These are phyloP conservation scores for Russula vinacea DNA, from an alignment of 768 basidiomycete species.

Conservation along the genomic window DNA sequence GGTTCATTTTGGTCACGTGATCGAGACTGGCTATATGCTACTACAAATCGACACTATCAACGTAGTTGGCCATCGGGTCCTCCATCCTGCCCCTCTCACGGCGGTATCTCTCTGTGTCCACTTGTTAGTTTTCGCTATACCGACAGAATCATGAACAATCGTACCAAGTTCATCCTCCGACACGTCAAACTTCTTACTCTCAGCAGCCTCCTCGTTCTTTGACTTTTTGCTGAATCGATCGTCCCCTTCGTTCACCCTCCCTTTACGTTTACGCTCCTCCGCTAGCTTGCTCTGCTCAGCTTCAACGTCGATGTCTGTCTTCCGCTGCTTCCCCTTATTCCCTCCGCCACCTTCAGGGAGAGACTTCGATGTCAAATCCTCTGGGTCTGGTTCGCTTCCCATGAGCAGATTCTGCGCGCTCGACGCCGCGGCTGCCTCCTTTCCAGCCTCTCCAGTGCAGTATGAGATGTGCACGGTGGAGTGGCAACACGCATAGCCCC, in stretches of 20 bases:
- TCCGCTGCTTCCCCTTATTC: slow-evolving; percentile 32
- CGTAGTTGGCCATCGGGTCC: slow-evolving; percentile 93
- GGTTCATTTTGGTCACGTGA: slow-evolving; percentile 28
- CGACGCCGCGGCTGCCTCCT: slow-evolving; percentile 72
- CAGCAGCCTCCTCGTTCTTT: slow-evolving; percentile 77
- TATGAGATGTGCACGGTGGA: slow-evolving; percentile 83
- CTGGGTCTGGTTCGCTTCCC: slow-evolving; percentile 10
- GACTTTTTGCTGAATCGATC: slow-evolving; percentile 77
- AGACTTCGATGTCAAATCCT: slow-evolving; percentile 19
- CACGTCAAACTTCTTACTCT: slow-evolving; percentile 68
- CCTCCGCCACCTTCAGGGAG: slow-evolving; percentile 7
- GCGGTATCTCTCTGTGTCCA: slow-evolving; percentile 79
- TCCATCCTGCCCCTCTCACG: slow-evolving; percentile 69
- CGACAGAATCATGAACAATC: slow-evolving; percentile 34
- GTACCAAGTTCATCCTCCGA: slow-evolving; percentile 84
- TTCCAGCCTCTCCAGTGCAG: slow-evolving; percentile 85
- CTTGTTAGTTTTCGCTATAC: slow-evolving; percentile 26
- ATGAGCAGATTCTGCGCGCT: slow-evolving; percentile 65
- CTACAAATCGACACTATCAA: slow-evolving; percentile 50
- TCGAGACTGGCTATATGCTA: slow-evolving; percentile 18
- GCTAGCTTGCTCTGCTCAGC: slow-evolving; percentile 31
- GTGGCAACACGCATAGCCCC: slow-evolving; percentile 97
- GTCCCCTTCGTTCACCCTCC: slow-evolving; percentile 46
- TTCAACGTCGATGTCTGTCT: slow-evolving; percentile 22
- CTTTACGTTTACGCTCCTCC: slow-evolving; percentile 35